These are phyloP conservation scores for Pyrenopolyporus hunteri DNA, from an alignment of 495 filamentous ascomycete genomes.

Conservation along the genomic window DNA sequence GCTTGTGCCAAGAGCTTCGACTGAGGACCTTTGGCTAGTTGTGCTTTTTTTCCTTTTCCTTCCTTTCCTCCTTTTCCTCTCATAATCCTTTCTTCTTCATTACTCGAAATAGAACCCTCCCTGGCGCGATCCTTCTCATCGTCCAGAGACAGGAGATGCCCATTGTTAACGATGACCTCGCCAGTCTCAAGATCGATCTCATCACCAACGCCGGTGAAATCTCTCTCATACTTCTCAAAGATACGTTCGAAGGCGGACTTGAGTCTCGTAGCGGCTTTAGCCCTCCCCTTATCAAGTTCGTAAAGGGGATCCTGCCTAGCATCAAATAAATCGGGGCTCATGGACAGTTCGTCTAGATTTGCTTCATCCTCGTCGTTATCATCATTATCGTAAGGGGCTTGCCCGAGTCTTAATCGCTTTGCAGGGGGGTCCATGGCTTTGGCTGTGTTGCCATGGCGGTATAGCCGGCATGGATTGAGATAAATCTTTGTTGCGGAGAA, in stretches of 20 bases:
- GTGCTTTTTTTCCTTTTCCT: conserved; percentile 11
- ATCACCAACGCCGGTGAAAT: conserved; percentile 81
- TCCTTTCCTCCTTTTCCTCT: conserved; percentile 33
- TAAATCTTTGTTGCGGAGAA: neutral
- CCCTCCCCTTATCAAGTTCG: conserved; percentile 63
- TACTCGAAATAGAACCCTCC: conserved; percentile 29
- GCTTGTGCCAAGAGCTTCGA: conserved; percentile 16
- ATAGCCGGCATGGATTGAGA: neutral
- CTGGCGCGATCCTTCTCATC: conserved; percentile 52
- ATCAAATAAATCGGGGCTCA: conserved; percentile 50
- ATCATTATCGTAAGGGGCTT: conserved; percentile 42
- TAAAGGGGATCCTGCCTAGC: conserved; percentile 54
- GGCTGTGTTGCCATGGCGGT: conserved; percentile 11
- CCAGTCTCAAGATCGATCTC: conserved; percentile 81
- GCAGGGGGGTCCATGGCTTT: conserved; percentile 60
- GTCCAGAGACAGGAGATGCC: conserved; percentile 70
- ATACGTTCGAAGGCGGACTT: conserved; percentile 85
- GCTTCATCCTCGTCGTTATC: conserved; percentile 48
- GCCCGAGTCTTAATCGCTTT: conserved; percentile 62
- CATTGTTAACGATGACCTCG: conserved; percentile 83
- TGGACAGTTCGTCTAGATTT: conserved; percentile 51
- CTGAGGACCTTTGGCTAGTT: conserved; percentile 4
- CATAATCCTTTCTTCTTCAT: conserved; percentile 34
- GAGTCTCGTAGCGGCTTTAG: conserved; percentile 66
- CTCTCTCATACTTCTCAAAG: conserved; percentile 82